Evolutionary conservation across 1,284 basidiomycete species (phyloP).

Genomic region (Cystobasidium pallidum): DNA sequence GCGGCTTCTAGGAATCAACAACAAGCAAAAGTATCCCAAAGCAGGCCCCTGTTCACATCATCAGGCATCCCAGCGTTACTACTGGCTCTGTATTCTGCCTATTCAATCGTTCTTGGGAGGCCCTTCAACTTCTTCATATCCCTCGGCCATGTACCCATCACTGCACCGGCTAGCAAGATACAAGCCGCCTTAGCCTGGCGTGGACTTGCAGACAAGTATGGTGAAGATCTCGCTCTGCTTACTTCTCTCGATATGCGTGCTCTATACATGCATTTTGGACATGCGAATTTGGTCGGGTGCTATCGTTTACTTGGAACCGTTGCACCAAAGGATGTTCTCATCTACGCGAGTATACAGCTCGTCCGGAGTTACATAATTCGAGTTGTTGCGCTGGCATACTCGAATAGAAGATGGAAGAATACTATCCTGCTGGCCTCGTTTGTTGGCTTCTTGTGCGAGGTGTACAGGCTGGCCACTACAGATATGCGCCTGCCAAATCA

Average conservation of each 20-base stretch:
- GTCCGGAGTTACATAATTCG: not conserved
- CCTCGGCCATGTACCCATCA: slow-evolving; percentile 26
- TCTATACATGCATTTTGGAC: slow-evolving; percentile 39
- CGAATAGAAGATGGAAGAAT: slow-evolving; percentile 21
- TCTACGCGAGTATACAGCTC: slow-evolving; percentile 10
- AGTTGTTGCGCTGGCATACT: not conserved
- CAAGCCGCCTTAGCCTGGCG: slow-evolving; percentile 23
- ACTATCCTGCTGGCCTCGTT: not conserved
- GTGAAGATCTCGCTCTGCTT: slow-evolving; percentile 8
- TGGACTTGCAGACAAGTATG: slow-evolving; percentile 24
- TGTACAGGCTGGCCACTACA: slow-evolving; percentile 23
- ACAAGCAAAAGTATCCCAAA: not conserved
- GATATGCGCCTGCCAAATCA: slow-evolving; percentile 7
- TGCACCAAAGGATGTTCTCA: slow-evolving; percentile 15
- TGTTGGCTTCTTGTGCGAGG: slow-evolving; percentile 17
- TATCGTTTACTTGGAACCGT: slow-evolving; percentile 8
- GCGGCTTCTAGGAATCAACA: not conserved
- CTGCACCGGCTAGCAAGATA: slow-evolving; percentile 22
- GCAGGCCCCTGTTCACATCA: not conserved
- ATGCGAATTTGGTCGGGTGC: slow-evolving; percentile 27
- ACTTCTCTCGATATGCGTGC: slow-evolving; percentile 33
- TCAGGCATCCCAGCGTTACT: slow-evolving; percentile 1
- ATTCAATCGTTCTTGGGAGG: not conserved
- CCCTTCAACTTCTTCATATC: slow-evolving; percentile 41
- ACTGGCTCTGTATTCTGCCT: slow-evolving; percentile 7